phyloP scores from a whole-genome alignment of 495 filamentous ascomycete genomes.

The Aspergillus kassunensis region DNA sequence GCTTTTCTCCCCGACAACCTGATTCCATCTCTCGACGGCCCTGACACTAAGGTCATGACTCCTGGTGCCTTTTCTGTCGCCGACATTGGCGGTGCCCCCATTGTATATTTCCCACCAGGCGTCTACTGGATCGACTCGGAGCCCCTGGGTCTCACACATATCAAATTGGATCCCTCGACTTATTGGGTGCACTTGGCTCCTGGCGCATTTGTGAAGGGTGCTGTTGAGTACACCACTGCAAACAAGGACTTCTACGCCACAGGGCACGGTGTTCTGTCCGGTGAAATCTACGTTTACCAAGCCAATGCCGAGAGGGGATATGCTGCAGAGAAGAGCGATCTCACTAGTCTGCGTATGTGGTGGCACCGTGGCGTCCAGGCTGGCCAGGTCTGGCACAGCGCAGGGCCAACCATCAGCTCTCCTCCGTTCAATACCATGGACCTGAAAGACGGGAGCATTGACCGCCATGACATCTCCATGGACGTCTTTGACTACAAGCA shows the following conservation, averaged over 20 bases:
- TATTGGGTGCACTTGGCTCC: slow-evolving; percentile 27
- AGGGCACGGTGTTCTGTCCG: slow-evolving; percentile 23
- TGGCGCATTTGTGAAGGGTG: slow-evolving; percentile 29
- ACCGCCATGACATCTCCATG: slow-evolving; percentile 9
- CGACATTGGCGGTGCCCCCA: slow-evolving; percentile 9
- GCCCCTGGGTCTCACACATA: slow-evolving; percentile 11
- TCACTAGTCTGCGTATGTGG: slow-evolving; percentile 20
- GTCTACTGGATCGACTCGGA: slow-evolving; percentile 18
- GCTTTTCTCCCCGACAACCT: slow-evolving; percentile 16
- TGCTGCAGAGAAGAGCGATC: slow-evolving; percentile 10
- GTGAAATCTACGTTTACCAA: slow-evolving; percentile 29
- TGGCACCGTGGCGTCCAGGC: slow-evolving; percentile 7
- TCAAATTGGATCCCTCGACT: slow-evolving; percentile 11
- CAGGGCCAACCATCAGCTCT: slow-evolving; percentile 15
- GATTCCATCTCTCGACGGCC: slow-evolving; percentile 3
- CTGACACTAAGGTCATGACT: slow-evolving; percentile 4
- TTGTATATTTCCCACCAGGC: slow-evolving; percentile 22
- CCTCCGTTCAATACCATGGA: slow-evolving; percentile 27
- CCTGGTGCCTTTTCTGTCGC: slow-evolving; percentile 15
- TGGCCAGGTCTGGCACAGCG: slow-evolving; percentile 14
- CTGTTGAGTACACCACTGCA: slow-evolving; percentile 19
- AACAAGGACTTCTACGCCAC: slow-evolving; percentile 16
- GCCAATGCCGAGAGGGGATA: slow-evolving; percentile 19
- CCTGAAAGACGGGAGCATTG: slow-evolving; percentile 9
- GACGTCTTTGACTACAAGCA: slow-evolving; percentile 23